phyloP scores from a whole-genome alignment of 306 rosid genomes.

The Inga leiocalycina region DNA sequence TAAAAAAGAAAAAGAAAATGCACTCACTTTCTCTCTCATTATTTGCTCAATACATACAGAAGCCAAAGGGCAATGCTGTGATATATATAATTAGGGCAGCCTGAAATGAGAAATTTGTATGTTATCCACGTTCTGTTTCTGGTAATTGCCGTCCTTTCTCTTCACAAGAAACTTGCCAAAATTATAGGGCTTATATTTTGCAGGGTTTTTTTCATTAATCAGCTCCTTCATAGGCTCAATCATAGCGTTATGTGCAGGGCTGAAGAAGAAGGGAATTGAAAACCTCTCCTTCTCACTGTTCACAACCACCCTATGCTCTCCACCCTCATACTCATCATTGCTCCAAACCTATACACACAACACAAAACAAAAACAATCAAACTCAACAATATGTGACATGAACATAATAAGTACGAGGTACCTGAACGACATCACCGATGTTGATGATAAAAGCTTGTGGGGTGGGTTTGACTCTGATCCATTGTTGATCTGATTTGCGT shows the following conservation, averaged over 20 bases:
- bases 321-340: conserved; percentile 32
- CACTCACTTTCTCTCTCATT: no score
- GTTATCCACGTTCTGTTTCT: conserved; percentile 52
- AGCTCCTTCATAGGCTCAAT: conserved; percentile 55
- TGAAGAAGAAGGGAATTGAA: conserved; percentile 53
- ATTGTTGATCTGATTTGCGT: conserved; percentile 26
- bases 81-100: not conserved
- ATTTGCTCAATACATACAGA: not conserved
- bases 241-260: conserved; percentile 60
- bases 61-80: not conserved
- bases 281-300: conserved; percentile 55
- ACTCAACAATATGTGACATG: not conserved
- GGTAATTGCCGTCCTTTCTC: conserved; percentile 45
- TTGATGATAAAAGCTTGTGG: conserved; percentile 51
- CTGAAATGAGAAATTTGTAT: conserved; percentile 51
- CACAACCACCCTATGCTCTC: conserved; percentile 36
- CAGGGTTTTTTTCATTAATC: conserved; percentile 41
- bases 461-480: conserved; percentile 33
- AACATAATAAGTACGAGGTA: not conserved
- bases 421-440: conserved; percentile 41
- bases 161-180: conserved; percentile 55
- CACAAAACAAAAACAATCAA: not conserved
- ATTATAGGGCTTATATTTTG: conserved; percentile 49
- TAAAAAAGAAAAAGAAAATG: no score
- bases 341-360: conserved; percentile 36